Conservation (phyloP, 345 rosid genomes). For the Corchorus olitorius region DNA sequence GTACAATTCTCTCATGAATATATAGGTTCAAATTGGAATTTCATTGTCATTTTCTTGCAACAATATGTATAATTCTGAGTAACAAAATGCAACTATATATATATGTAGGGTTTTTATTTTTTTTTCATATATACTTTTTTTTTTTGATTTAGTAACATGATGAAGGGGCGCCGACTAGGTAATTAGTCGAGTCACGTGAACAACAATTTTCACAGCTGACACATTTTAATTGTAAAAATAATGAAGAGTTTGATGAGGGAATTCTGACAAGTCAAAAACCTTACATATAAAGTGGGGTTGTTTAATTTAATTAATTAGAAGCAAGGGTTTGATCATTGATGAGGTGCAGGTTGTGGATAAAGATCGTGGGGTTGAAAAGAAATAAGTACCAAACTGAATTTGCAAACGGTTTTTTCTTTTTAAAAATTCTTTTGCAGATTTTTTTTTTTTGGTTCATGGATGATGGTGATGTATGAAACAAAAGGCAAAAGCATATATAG, state of each 20-base stretch:
- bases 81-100: no score
- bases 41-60: neutral
- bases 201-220: neutral
- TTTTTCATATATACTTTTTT: no score
- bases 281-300: no score
- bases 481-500: no score
- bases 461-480: constrained; percentile 27
- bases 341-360: no score
- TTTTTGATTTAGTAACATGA: neutral
- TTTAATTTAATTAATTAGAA: no score
- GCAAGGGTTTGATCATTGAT: no score
- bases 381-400: neutral
- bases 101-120: no score
- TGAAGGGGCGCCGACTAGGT: neutral
- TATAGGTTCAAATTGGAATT: neutral
- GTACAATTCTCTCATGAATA: no score
- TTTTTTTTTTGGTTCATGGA: neutral
- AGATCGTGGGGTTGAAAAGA: neutral
- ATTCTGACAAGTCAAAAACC: neutral
- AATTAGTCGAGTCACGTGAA: constrained; percentile 24
- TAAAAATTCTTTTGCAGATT: neutral
- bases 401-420: neutral
- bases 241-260: neutral
- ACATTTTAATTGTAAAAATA: neutral
- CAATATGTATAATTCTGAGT: neutral